phyloP scores from a whole-genome alignment of 2,329 filamentous ascomycete genomes.

The Exophiala spinifera region DNA sequence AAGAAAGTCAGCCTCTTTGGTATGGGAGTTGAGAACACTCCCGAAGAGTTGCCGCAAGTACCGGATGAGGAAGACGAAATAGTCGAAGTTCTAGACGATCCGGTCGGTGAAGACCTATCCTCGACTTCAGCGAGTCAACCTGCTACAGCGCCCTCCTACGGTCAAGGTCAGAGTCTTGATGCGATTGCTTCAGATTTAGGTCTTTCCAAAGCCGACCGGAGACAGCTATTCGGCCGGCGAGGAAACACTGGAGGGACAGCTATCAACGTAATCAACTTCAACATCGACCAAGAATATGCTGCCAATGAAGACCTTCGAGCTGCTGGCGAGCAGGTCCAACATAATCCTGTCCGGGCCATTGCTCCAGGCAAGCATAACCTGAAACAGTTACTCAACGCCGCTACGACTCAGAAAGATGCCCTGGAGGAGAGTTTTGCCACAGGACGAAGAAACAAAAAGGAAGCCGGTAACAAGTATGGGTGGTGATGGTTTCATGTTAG shows the following conservation, averaged over 20 bases:
- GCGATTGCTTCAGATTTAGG: slow-evolving; percentile 74
- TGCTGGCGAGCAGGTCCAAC: slow-evolving; percentile 64
- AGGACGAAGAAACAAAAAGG: slow-evolving; percentile 73
- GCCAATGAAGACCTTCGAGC: slow-evolving; percentile 76
- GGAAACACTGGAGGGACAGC: slow-evolving; percentile 38
- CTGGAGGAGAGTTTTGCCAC: slow-evolving; percentile 88
- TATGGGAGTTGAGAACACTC: slow-evolving; percentile 8
- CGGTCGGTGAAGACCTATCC: slow-evolving; percentile 25
- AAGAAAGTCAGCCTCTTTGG: slow-evolving; percentile 47
- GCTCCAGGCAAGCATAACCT: slow-evolving; percentile 87
- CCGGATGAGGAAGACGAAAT: slow-evolving; percentile 29
- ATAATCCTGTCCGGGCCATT: slow-evolving; percentile 79
- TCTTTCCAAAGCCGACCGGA: slow-evolving; percentile 69
- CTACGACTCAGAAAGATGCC: slow-evolving; percentile 76
- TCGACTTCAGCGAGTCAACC: slow-evolving; percentile 11
- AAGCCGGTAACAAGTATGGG: slow-evolving; percentile 79
- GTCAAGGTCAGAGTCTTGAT: slow-evolving; percentile 56
- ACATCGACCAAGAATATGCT: slow-evolving; percentile 81
- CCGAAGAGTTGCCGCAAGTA: slow-evolving; percentile 5
- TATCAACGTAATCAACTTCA: slow-evolving; percentile 76
- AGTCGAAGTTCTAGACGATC: slow-evolving; percentile 40
- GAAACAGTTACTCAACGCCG: slow-evolving; percentile 80
- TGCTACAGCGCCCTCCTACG: slow-evolving; percentile 9
- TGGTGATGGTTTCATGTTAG: slow-evolving; percentile 53
- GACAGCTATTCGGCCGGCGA: slow-evolving; percentile 78